Conservation (phyloP, 495 filamentous ascomycete species). For the Aspergillus carlsbadensis region DNA sequence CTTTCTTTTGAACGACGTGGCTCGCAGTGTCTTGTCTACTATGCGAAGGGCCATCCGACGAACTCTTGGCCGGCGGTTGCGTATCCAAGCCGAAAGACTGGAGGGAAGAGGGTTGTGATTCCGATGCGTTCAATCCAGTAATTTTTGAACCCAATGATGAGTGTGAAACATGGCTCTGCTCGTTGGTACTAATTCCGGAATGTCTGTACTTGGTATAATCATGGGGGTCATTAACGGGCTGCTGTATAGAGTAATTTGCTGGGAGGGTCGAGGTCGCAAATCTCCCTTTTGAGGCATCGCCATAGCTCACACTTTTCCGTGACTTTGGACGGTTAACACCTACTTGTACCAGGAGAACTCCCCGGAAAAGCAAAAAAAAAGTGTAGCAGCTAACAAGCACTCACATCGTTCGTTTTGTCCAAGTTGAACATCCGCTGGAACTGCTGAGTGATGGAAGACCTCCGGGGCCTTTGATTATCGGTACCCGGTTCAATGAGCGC, state of each 20-base stretch:
- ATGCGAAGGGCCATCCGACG: background rate
- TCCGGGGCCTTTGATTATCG: conserved; percentile 25
- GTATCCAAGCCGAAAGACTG: conserved; percentile 1
- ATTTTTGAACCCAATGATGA: conserved; percentile 8
- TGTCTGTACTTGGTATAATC: conserved; percentile 2
- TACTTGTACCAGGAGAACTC: too few relatives aligned
- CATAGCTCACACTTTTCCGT: conserved; percentile 13
- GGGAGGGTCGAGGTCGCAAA: background rate
- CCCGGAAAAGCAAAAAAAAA: background rate
- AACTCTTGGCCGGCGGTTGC: background rate
- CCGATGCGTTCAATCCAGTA: background rate
- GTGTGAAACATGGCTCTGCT: conserved; percentile 1
- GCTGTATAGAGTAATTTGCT: background rate
- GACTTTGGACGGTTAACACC: conserved; percentile 22
- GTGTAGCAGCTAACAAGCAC: conserved; percentile 4
- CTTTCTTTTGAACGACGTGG: conserved; percentile 24
- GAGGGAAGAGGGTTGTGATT: conserved; percentile 8
- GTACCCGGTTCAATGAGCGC: conserved; percentile 6
- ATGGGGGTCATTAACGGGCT: background rate
- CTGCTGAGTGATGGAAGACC: conserved; percentile 37
- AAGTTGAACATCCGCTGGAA: conserved; percentile 34
- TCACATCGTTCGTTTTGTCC: conserved; percentile 30
- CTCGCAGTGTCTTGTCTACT: conserved; percentile 18
- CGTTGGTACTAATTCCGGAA: conserved; percentile 2
- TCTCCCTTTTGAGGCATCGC: background rate